Evolutionary conservation across 2,329 filamentous ascomycete species (phyloP).

Genomic region (Mycogone perniciosa): DNA sequence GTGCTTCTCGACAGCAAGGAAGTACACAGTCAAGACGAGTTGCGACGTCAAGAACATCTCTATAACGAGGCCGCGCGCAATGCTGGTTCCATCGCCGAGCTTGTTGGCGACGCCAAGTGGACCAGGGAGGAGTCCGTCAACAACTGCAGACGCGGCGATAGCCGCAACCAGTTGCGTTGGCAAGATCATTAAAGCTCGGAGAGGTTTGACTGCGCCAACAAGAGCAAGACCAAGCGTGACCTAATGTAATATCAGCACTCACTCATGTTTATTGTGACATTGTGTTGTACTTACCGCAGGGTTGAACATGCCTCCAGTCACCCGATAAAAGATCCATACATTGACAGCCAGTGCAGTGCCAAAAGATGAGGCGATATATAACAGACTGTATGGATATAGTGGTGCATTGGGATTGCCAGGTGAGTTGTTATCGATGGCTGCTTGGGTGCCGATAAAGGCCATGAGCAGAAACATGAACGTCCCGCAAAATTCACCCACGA

Average conservation of each 20-base stretch:
- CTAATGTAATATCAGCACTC: slow-evolving; percentile 19
- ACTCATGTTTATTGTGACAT: not conserved
- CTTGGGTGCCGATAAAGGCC: slow-evolving; percentile 34
- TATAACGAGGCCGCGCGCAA: slow-evolving; percentile 56
- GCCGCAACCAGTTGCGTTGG: slow-evolving; percentile 52
- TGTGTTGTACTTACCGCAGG: slow-evolving; percentile 35
- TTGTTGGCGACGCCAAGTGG: slow-evolving; percentile 49
- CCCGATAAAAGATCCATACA: slow-evolving; percentile 51
- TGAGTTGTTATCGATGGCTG: slow-evolving; percentile 29
- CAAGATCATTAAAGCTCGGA: slow-evolving; percentile 47
- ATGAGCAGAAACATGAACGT: slow-evolving; percentile 48
- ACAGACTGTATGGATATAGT: slow-evolving; percentile 30
- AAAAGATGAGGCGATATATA: slow-evolving; percentile 46
- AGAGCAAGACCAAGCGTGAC: slow-evolving; percentile 55
- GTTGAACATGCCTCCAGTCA: slow-evolving; percentile 47
- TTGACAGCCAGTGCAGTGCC: slow-evolving; percentile 46
- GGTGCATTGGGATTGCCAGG: slow-evolving; percentile 20
- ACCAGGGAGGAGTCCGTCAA: slow-evolving; percentile 52
- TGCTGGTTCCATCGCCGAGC: slow-evolving; percentile 44
- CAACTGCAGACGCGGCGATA: slow-evolving; percentile 53
- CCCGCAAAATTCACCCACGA: slow-evolving; percentile 45
- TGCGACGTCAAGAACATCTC: slow-evolving; percentile 61
- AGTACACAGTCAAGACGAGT: slow-evolving; percentile 58
- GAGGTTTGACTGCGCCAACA: slow-evolving; percentile 47
- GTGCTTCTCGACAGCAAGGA: slow-evolving; percentile 69